A percentile compares a stretch with the other conserved stretches of the same genome.
phyloP scores from a whole-genome alignment of 2,329 filamentous ascomycete genomes.

The Capronia epimyces region DNA sequence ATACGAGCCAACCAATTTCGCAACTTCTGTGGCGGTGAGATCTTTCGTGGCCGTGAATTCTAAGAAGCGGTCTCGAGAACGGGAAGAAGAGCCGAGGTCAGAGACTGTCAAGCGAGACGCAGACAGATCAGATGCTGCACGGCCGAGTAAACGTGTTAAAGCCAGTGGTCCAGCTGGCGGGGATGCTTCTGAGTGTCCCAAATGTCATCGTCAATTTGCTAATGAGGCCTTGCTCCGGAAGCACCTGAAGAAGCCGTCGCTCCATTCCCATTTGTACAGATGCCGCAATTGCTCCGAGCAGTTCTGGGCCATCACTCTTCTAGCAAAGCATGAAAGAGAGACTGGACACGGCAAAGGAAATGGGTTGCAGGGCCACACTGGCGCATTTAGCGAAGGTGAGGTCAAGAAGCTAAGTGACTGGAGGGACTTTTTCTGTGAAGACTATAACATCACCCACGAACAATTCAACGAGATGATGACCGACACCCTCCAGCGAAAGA shows the following conservation, averaged over 20 bases:
- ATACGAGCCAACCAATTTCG: conserved; percentile 11
- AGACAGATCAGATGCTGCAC: background rate
- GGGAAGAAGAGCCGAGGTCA: conserved; percentile 9
- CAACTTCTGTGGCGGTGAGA: conserved; percentile 21
- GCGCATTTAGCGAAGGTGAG: conserved; percentile 23
- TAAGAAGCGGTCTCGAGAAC: background rate
- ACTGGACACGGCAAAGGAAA: conserved; percentile 16
- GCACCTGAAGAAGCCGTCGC: conserved; percentile 14
- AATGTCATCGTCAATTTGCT: conserved; percentile 14
- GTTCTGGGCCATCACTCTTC: conserved; percentile 12
- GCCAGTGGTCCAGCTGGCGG: background rate
- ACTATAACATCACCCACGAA: conserved; percentile 16
- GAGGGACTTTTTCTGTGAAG: conserved; percentile 25
- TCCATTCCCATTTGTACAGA: conserved; percentile 8
- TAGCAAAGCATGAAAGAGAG: conserved; percentile 21
- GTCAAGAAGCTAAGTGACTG: conserved; percentile 21
- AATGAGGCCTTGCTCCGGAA: conserved; percentile 1
- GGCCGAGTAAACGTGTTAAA: background rate
- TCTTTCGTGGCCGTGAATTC: conserved; percentile 5
- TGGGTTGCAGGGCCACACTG: conserved; percentile 13
- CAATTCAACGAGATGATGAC: conserved; percentile 30
- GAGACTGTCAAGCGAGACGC: conserved; percentile 2
- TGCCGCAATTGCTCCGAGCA: conserved; percentile 14
- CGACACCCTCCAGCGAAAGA: conserved; percentile 15
- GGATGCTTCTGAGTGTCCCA: conserved; percentile 8